Conservation (phyloP, 345 rosid genomes). For the Firmiana major region DNA sequence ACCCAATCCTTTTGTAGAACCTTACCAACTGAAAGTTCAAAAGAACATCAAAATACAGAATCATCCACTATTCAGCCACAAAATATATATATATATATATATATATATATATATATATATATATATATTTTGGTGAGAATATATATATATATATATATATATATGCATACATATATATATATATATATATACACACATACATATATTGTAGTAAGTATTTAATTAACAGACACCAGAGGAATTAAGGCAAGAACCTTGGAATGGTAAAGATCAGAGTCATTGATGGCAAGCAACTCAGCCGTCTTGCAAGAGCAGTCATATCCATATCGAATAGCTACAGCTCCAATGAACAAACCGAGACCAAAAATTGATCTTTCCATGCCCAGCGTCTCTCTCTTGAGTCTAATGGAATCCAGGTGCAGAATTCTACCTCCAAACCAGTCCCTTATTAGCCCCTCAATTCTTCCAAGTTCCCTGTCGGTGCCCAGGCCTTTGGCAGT, state of each 20-base stretch:
- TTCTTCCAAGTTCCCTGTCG: slow-evolving; percentile 63
- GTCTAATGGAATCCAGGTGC: slow-evolving; percentile 72
- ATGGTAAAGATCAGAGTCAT: slow-evolving; percentile 87
- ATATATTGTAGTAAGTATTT: not conserved
- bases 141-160: no score
- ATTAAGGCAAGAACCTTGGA: slow-evolving; percentile 49
- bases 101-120: no score
- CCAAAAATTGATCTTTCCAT: slow-evolving; percentile 86
- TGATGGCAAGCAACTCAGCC: slow-evolving; percentile 90
- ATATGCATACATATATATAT: no score
- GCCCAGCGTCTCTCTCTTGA: slow-evolving; percentile 65
- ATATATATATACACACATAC: no score
- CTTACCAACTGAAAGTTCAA: slow-evolving; percentile 58
- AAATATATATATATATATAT: no score
- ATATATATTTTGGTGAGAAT: no score
- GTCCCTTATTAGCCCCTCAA: slow-evolving; percentile 66
- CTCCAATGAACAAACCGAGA: slow-evolving; percentile 85
- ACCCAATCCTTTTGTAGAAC: slow-evolving; percentile 78
- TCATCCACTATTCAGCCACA: not conserved
- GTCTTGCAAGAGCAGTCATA: slow-evolving; percentile 66
- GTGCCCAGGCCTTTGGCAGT: slow-evolving; percentile 68
- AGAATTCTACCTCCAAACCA: slow-evolving; percentile 79
- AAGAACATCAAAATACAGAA: not conserved
- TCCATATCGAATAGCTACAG: slow-evolving; percentile 83
- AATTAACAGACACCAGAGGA: not conserved